These are phyloP conservation scores for Rhizomucor miehei DNA, from an alignment of 371 early-diverging fungal genomes.

Conservation along the genomic window DNA sequence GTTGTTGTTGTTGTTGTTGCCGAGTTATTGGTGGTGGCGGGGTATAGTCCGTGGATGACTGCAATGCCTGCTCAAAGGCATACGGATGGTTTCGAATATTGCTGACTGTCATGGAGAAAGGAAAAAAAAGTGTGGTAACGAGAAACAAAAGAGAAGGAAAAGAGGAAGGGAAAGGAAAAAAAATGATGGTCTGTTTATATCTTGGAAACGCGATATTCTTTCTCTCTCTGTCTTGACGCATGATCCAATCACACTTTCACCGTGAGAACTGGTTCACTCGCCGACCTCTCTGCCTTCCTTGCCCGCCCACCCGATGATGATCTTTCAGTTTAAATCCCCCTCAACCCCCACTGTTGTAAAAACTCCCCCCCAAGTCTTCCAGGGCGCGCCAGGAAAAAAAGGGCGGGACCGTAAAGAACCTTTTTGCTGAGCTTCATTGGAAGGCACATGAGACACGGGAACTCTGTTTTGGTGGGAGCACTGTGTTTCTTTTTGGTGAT, in stretches of 20 bases:
- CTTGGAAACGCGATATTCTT: slow-evolving; percentile 5
- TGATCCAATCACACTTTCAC: slow-evolving; percentile 21
- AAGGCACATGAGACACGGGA: no score
- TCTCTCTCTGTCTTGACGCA: slow-evolving; percentile 7
- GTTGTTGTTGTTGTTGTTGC: slow-evolving; percentile 14
- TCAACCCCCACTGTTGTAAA: no score
- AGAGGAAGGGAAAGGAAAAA: slow-evolving; percentile 11
- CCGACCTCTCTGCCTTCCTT: no score
- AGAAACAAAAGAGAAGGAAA: slow-evolving; percentile 4
- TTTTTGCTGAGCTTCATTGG: no score
- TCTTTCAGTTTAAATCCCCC: no score
- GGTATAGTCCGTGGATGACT: slow-evolving; percentile 25
- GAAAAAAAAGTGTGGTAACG: not conserved
- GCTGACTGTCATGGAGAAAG: slow-evolving; percentile 2
- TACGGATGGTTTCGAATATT: slow-evolving; percentile 41
- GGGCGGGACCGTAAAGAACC: no score
- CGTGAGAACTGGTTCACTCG: not conserved
- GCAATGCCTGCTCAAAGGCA: slow-evolving; percentile 35
- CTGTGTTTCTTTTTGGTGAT: no score
- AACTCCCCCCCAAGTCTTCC: no score
- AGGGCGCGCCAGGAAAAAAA: no score
- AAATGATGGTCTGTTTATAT: not conserved
- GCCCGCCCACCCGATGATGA: no score
- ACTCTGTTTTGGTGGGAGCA: no score
- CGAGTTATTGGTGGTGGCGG: slow-evolving; percentile 6